Evolutionary conservation across 2,329 filamentous ascomycete genomes (phyloP), one percentile per base, ranked within the genome.

Genomic region (Tympanopsis confertula): DNA sequence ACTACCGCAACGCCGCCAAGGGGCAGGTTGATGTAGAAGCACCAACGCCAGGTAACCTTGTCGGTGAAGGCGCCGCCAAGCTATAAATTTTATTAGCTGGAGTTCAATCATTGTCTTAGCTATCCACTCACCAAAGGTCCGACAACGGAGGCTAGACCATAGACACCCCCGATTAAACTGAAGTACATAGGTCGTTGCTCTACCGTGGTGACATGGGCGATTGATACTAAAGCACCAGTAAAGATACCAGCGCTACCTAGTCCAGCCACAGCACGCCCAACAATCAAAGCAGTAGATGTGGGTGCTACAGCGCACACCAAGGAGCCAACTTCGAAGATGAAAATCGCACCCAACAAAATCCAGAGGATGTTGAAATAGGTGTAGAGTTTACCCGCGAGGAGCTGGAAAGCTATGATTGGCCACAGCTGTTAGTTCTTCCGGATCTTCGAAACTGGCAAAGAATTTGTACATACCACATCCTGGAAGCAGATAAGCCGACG

Each of bases 111-210:
- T n/a, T n/a, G n/a, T n/a, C n/a, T 28, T 28, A 28, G 10, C 24
- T 10, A 28, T 10, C 24, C 24, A 28, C 24, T n/a, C 24, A 28
- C 24, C 3, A 47, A 30, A 7, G 47, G 45, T 1, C 44, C 43
- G n/a, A 44, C 19, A 13, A 46, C 42, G 4, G 45, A 44, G 7
- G 61, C 57, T 35, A 65, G 50, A 5, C 56, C 61, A 39, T 57
- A 64, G 43, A 62, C 56, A 12, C 48, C 54, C 13, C 52, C 53
- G 20, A 62, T 49, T 4, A 60, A 41, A 35, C 57, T 57, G 14
- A 52, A 56, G 41, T 57, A 63, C 10, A 58, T 52, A 1, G 50
- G 60, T 39, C n/a, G 24, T n/a, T 28, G 10, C n/a, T 28, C n/a
- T n/a, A 28, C 10, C 10, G 24, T 10, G 10, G n/a, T n/a, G 24